These are phyloP conservation scores for Penicillium cinerascens DNA, from an alignment of 495 filamentous ascomycete species.

Conservation along the genomic window DNA sequence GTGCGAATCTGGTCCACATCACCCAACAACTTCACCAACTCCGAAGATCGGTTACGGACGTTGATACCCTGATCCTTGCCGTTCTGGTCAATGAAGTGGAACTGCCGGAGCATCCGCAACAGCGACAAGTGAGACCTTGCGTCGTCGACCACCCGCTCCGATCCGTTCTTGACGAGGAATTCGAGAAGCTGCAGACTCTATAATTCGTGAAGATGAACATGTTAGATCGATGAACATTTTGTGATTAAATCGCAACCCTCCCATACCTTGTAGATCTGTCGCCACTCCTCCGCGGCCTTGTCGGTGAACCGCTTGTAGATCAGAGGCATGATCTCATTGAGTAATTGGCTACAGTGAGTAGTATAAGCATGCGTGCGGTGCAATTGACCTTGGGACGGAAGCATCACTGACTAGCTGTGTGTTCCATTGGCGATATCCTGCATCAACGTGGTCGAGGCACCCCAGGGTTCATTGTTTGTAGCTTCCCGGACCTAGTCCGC, in stretches of 20 bases:
- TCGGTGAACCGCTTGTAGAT: constrained; percentile 99
- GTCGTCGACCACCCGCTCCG: constrained; percentile 96
- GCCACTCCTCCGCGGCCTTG: constrained; percentile 97
- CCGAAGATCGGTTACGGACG: constrained; percentile 93
- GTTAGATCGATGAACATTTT: not conserved
- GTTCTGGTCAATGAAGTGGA: constrained; percentile 94
- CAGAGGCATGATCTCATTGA: constrained; percentile 99
- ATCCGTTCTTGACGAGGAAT: constrained; percentile 97
- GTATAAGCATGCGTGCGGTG: constrained; percentile 9
- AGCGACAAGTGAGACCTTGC: constrained; percentile 91
- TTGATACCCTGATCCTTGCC: constrained; percentile 99
- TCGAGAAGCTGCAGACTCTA: constrained; percentile 90
- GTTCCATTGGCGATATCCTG: constrained; percentile 98
- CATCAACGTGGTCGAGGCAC: constrained; percentile 83
- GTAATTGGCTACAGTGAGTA: constrained; percentile 64
- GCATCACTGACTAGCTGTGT: constrained; percentile 82
- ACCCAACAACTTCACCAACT: constrained; percentile 85
- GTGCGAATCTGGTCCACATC: constrained; percentile 91
- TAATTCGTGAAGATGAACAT: not conserved
- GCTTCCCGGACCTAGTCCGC: constrained; percentile 77
- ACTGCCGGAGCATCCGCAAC: constrained; percentile 97
- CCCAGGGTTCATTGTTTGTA: constrained; percentile 98
- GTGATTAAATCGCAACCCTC: not conserved
- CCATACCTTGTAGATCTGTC: constrained; percentile 92
- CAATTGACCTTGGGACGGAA: constrained; percentile 8